A percentile compares a stretch with the other conserved stretches of the same genome.
These are phyloP conservation scores for Candida peoriensis DNA, from an alignment of 805 yeast species.

Conservation along the genomic window DNA sequence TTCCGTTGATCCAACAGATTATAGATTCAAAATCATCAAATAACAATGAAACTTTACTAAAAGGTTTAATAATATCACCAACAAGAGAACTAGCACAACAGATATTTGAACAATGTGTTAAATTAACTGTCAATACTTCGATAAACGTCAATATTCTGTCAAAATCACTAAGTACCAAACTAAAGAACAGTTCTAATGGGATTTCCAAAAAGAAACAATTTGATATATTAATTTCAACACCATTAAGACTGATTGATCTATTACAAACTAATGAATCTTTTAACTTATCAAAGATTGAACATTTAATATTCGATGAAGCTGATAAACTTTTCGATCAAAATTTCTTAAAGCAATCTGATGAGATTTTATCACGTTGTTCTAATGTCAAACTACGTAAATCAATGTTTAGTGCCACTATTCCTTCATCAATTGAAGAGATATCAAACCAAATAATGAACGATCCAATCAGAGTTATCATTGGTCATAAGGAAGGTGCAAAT, in stretches of 20 bases:
- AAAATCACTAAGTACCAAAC: conserved; percentile 64
- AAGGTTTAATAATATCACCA: conserved; percentile 84
- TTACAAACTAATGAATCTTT: conserved; percentile 52
- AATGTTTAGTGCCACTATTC: conserved; percentile 93
- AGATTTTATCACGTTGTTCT: conserved; percentile 49
- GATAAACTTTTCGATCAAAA: conserved; percentile 86
- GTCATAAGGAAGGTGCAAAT: conserved; percentile 92
- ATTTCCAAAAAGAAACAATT: conserved; percentile 55
- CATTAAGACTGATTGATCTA: conserved; percentile 79
- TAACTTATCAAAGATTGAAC: conserved; percentile 61
- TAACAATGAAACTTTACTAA: conserved; percentile 37
- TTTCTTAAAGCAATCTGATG: conserved; percentile 88
- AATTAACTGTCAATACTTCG: conserved; percentile 39
- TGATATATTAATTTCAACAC: conserved; percentile 84
- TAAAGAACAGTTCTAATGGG: conserved; percentile 42
- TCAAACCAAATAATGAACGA: conserved; percentile 75
- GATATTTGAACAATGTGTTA: conserved; percentile 63
- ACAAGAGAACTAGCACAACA: conserved; percentile 92
- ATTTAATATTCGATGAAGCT: conserved; percentile 89
- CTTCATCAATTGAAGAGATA: conserved; percentile 86
- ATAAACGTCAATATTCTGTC: conserved; percentile 62
- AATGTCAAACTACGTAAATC: conserved; percentile 50
- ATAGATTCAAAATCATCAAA: conserved; percentile 16
- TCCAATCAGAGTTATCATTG: conserved; percentile 80
- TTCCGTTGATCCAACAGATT: conserved; percentile 69